A percentile compares a stretch with the other conserved stretches of the same genome.
Evolutionary conservation across 306 rosid species (phyloP).

Genomic region (Vigna radiata): DNA sequence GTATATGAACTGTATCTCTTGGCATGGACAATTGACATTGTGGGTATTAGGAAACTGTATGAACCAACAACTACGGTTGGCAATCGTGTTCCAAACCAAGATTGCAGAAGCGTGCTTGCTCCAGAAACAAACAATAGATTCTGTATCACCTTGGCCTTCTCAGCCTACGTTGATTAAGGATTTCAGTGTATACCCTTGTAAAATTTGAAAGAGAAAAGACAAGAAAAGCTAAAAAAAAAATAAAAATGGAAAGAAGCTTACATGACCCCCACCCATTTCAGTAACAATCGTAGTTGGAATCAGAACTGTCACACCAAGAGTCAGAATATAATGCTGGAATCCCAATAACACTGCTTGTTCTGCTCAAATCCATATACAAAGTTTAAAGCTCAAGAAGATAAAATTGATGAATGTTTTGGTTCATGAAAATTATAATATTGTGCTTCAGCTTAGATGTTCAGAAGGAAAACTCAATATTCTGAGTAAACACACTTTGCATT

Average conservation of each 20-base stretch:
- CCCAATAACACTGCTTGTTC: slow-evolving; percentile 77
- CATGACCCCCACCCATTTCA: slow-evolving; percentile 88
- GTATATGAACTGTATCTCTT: slow-evolving; percentile 55
- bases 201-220: neutral
- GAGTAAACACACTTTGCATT: neutral
- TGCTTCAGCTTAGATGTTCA: neutral
- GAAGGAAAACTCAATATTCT: neutral
- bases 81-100: slow-evolving; percentile 82
- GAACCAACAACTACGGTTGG: slow-evolving; percentile 89
- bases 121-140: slow-evolving; percentile 86
- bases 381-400: neutral
- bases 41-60: slow-evolving; percentile 72
- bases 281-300: slow-evolving; percentile 81
- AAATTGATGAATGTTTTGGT: neutral
- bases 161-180: slow-evolving; percentile 58
- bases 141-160: slow-evolving; percentile 87
- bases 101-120: slow-evolving; percentile 75
- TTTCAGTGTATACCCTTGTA: neutral
- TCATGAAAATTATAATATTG: neutral
- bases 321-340: slow-evolving; percentile 85
- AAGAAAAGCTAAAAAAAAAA: neutral
- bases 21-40: slow-evolving; percentile 72
- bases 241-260: slow-evolving; percentile 37
- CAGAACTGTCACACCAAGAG: slow-evolving; percentile 73
- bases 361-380: slow-evolving; percentile 38